Conservation (phyloP, 2,329 filamentous ascomycete species). For the Aureobasidium subglaciale region DNA sequence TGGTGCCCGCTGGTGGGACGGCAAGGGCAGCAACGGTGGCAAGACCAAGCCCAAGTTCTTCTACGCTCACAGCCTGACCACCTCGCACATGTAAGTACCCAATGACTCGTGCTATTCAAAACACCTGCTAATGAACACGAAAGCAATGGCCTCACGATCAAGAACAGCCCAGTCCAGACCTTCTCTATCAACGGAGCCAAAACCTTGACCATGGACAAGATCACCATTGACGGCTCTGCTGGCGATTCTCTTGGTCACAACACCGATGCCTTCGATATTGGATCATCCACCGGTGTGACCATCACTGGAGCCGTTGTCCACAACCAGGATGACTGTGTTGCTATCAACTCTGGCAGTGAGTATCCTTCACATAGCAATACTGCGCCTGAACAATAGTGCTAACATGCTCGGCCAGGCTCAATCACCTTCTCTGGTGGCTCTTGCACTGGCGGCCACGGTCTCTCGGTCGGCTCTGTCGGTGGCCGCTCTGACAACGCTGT, state of each 20-base stretch:
- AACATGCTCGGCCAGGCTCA: too few species aligned
- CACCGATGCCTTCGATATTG: constrained; percentile 28
- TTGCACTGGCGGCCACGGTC: constrained; percentile 45
- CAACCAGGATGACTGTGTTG: constrained; percentile 28
- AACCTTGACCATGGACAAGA: constrained; percentile 40
- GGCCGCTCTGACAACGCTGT: constrained; percentile 43
- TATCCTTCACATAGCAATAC: neutral
- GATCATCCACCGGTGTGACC: constrained; percentile 20
- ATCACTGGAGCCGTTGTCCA: constrained; percentile 24
- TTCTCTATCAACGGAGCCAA: constrained; percentile 42
- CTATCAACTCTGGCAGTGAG: constrained; percentile 28
- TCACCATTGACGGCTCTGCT: constrained; percentile 52
- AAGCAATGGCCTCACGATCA: constrained; percentile 36
- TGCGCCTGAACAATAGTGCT: neutral
- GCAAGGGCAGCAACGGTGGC: constrained; percentile 52
- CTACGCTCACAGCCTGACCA: constrained; percentile 45
- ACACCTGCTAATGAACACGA: neutral
- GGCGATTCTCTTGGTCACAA: constrained; percentile 37
- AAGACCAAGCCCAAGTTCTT: constrained; percentile 61
- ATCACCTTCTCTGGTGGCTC: constrained; percentile 36
- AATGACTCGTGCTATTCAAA: too few species aligned
- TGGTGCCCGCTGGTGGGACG: constrained; percentile 55
- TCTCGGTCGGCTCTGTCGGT: constrained; percentile 51
- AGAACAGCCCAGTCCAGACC: constrained; percentile 50
- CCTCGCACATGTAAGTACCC: constrained; percentile 38